Conservation (phyloP, 352 stramenopile genomes). For the Phytophthora hibernalis region DNA sequence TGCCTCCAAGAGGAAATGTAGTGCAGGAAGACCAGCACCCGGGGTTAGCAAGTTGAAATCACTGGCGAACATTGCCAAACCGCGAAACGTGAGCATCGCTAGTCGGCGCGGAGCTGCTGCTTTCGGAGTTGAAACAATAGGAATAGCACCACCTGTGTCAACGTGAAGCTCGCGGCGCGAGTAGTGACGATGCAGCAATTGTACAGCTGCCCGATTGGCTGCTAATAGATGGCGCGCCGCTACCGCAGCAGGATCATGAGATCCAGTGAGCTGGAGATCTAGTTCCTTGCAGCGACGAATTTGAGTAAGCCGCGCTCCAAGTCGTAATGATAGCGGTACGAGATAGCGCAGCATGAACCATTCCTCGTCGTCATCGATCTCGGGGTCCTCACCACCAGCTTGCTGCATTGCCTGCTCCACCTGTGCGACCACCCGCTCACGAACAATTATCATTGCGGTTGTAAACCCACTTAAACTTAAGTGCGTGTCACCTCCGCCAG, state of each 20-base stretch:
- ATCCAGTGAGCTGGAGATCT: conserved; percentile 40
- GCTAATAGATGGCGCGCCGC: conserved; percentile 37
- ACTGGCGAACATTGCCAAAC: conserved; percentile 48
- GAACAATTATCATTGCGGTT: conserved; percentile 64
- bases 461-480: conserved; percentile 56
- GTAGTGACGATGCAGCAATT: conserved; percentile 67
- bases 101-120: conserved; percentile 36
- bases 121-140: conserved; percentile 37
- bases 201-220: conserved; percentile 46
- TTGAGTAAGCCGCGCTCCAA: conserved; percentile 52
- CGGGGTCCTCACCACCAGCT: conserved; percentile 26
- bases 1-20: conserved; percentile 66
- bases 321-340: conserved; percentile 54
- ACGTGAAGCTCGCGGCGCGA: conserved; percentile 35
- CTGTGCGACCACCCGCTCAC: conserved; percentile 56
- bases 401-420: conserved; percentile 46
- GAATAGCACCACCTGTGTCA: conserved; percentile 10
- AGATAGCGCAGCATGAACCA: conserved; percentile 69
- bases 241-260: conserved; percentile 25
- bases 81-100: conserved; percentile 66
- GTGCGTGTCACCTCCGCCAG: conserved; percentile 24
- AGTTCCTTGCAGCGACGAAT: conserved; percentile 68
- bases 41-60: conserved; percentile 58
- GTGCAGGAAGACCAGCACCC: conserved; percentile 32
- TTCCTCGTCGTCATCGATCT: conserved; percentile 72